Evolutionary conservation across 345 rosid genomes (phyloP), one percentile per base, ranked within the genome.

Genomic region (Aquilaria yunnanensis): DNA sequence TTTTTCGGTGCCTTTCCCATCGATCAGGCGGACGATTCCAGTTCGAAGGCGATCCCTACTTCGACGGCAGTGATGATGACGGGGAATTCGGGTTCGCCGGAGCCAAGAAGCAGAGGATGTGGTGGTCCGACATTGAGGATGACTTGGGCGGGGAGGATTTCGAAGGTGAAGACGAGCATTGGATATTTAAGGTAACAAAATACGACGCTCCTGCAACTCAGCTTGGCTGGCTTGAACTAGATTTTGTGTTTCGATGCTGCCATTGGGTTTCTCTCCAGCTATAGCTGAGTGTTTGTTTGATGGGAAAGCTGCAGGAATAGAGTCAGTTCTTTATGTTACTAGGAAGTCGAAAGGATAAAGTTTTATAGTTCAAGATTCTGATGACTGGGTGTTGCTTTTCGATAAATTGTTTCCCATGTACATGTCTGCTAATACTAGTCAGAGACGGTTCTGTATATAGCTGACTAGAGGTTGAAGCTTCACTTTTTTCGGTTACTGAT

Each of bases 181-280:
- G 78, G 81, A 56, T 81, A 50, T 78, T 86, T 49, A 82, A 86
- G 98, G 98, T 92, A 72, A 37, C 34, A 13, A 31, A 9, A n/a
- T 23, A n/a, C 53, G 48, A 23, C 10, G 4, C 14, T 65, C 50
- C 10, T 10, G 9, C 50, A 32, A 31, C 47, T 49, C 12, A 60
- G 47, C 47, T 32, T 9, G 5, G 30, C 14, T 62, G 47, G 51
- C 51, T 57, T 43, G 51, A 10, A 14, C 13, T 59, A 10, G 45
- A n/a, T 45, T 51, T 43, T 48, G 47, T 34, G 4, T 14, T 47
- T 10, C 46, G 14, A 9, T 46, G 12, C 12, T 29, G 12, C 32
- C 47, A 1, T 12, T 58, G 58, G 63, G n/a, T 16, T 51, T 51
- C 55, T 51, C 16, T 51, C 55, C 23, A 53, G 48, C 51, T 63